Evolutionary conservation across 805 yeast species (phyloP).

Genomic region (Starmerella sirachaensis): DNA sequence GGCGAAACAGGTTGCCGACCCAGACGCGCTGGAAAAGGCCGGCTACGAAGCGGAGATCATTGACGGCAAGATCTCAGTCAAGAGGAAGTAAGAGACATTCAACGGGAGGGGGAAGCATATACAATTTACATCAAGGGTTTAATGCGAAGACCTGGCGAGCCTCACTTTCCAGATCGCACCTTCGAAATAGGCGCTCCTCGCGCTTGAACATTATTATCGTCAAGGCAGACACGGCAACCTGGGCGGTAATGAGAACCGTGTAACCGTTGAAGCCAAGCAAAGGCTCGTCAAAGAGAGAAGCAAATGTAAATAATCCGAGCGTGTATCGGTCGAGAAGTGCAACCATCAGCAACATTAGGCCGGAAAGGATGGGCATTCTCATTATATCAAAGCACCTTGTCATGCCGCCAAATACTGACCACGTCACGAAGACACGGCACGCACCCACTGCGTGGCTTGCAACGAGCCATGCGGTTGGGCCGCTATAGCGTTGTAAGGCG

Average conservation of each 20-base stretch:
- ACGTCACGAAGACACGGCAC: neutral
- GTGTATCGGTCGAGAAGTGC: conserved; percentile 4
- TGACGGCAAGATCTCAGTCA: conserved; percentile 57
- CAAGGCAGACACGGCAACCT: conserved; percentile 3
- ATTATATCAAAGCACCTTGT: neutral
- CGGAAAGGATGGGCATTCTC: neutral
- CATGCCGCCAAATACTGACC: neutral
- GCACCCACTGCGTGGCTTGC: conserved; percentile 2
- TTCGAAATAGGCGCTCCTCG: conserved; percentile 2
- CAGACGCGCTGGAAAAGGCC: conserved; percentile 48
- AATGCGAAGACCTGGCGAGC: conserved; percentile 11
- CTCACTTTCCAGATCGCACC: conserved; percentile 10
- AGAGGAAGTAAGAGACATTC: too few relatives aligned
- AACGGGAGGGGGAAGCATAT: too few relatives aligned
- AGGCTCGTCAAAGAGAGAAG: conserved; percentile 5
- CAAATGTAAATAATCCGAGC: conserved; percentile 8
- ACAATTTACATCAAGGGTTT: neutral
- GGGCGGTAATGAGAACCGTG: neutral
- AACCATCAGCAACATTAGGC: neutral
- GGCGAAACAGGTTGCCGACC: conserved; percentile 53
- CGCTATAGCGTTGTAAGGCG: neutral
- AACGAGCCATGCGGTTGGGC: neutral
- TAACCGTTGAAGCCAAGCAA: conserved; percentile 1
- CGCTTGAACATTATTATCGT: conserved; percentile 1
- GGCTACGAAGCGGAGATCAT: conserved; percentile 67